Evolutionary conservation across 768 basidiomycete genomes (phyloP), one percentile per base, ranked within the genome.

Genomic region (Mycena venus): DNA sequence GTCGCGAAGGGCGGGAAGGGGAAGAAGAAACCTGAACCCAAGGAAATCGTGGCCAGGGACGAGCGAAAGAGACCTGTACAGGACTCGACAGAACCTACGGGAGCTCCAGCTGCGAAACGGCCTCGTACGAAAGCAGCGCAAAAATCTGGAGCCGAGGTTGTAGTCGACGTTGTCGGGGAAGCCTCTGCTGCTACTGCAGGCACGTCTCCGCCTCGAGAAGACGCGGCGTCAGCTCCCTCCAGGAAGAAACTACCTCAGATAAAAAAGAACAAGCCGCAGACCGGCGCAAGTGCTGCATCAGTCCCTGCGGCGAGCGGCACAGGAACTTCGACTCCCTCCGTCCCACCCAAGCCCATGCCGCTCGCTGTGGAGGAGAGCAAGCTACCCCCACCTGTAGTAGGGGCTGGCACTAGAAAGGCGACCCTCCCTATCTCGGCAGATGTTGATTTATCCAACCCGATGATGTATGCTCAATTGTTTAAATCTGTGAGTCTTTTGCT

Each of bases 241-340:
- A 92, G 90, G 85, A 93, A 91, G 80, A 94, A 93, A 79, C 85
- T 92, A 25, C 91, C 92, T 0, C 83, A 89, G n/a, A 93, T 93
- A 73, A 93, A 89, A 85, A 93, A 93, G 83, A 90, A 86, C 81
- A 92, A 92, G 80, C 72, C 80, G 53, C 74, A 78, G 11, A 74
- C 71, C 38, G 44, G 73, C 14, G 63, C 76, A 31, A 59, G 75
- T 11, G 75, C 77, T 49, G 82, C 83, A 27, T 78, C 85, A 27
- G 79, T 77, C 1, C 44, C 82, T 38, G 68, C 81, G 31, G 78
- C 82, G 15, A 66, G 78, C n/a, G 74, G 77, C n/a, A 77, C 69
- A 25, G 79, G 76, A 77, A 56, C 82, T 76, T 63, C 68, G 44
- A 65, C 55, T 9, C 21, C 56, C 19, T 74, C 73, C 8, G 53